Evolutionary conservation across 169 alveolate genomes (phyloP), one percentile per base, ranked within the genome.

Genomic region (Plasmodium billcollinsi): DNA sequence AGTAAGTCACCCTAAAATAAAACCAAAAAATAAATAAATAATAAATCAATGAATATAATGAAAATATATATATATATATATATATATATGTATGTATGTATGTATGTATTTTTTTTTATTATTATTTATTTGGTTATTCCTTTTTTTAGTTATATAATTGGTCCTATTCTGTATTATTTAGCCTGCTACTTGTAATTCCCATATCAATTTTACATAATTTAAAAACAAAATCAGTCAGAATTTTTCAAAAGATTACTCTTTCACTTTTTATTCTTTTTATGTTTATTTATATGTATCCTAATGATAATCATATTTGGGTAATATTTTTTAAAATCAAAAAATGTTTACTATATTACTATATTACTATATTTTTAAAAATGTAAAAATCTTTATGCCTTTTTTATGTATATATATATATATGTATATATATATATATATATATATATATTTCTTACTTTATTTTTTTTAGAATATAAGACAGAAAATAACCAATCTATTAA

Each of bases 141-240:
- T 61, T 9, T 39, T 70, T 58, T 11, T 67, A 86, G 92, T 21
- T 86, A 33, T 86, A 86, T 67, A 86, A 86, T 29, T 86, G 92
- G 92, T 71, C 92, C 5, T 72, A 72, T 45, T n/a, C 92, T n/a
- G 71, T 43, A 24, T 63, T 86, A 18, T 86, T 86, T 61, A 24
- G 67, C 47, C 26, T 86, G 47, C 26, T 71, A 24, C 50, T 86
- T 54, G 76, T 86, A 26, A 43, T 39, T 0, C 92, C 92, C n/a
- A 59, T 86, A 56, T 86, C 88, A 26, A 14, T 69, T n/a, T 66
- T 86, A 72, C 88, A 86, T 47, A 72, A 86, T 39, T 50, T n/a
- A 18, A 72, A 59, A 29, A 21, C 26, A 43, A 72, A 72, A 15
- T 15, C 52, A 5, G 29, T 71, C 39, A 86, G 50, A 49, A 73